Evolutionary conservation across 2,329 filamentous ascomycete genomes (phyloP), one percentile per base, ranked within the genome.

Genomic region (Coniochaeta prunicola): DNA sequence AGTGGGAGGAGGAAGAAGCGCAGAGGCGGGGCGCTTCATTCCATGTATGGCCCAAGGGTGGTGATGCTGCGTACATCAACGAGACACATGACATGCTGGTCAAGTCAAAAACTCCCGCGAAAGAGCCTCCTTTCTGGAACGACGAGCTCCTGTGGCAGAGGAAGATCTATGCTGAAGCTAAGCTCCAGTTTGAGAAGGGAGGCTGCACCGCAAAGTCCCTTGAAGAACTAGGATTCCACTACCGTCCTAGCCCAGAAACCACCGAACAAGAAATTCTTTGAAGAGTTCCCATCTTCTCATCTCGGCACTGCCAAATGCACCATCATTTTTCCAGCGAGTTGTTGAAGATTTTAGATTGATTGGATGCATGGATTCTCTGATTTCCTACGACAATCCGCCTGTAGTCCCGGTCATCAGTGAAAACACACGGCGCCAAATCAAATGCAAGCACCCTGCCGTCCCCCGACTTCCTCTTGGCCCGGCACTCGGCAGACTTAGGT

Each of bases 111-210:
- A 75, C 75, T 0, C 70, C 73, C 15, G 87, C 88, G 1, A 93
- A 91, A 71, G 73, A 80, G 63, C 87, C 90, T 30, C 87, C 87
- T 2, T 75, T 74, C 28, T 97, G 92, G 92, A 80, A 82, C 9
- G 81, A 85, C 53, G 82, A 85, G 71, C 76, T 88, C 65, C 82
- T 85, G 57, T 96, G 90, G 90, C 80, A 88, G 67, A 80, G 92
- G 19, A 79, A 81, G 59, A 78, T 85, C 3, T 89, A 89, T 64
- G 78, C 82, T 0, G 78, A 85, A 13, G 89, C 92, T 36, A 89
- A 91, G 71, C 80, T 86, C 64, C 82, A 80, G 31, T 97, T 94
- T 69, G 81, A 87, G 59, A 77, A 81, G 61, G 75, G 76, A 38
- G 91, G 91, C 0, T 80, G 85, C 36, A 76, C 73, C 7, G 86